phyloP scores from a whole-genome alignment of 2,329 filamentous ascomycete genomes.

The Waltergamsia citrina region DNA sequence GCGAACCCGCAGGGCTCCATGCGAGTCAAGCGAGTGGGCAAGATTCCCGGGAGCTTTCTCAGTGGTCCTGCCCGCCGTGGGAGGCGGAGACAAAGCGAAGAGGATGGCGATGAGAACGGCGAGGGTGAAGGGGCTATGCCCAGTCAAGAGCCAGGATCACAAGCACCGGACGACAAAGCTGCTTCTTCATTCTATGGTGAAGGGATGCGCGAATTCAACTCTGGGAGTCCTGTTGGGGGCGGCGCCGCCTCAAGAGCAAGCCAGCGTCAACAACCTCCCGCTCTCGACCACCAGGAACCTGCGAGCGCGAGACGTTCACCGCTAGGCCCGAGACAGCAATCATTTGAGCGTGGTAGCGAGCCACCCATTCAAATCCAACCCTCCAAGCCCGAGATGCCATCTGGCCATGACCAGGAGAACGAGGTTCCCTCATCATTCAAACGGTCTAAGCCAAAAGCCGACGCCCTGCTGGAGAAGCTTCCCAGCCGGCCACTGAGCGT shows the following conservation, averaged over 20 bases:
- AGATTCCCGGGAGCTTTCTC: conserved; percentile 66
- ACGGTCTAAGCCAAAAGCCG: conserved; percentile 42
- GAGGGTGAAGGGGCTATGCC: conserved; percentile 30
- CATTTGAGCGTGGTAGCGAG: conserved; percentile 7
- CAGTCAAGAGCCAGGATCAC: conserved; percentile 31
- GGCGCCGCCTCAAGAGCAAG: conserved; percentile 31
- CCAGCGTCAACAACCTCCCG: conserved; percentile 23
- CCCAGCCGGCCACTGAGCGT: conserved; percentile 39
- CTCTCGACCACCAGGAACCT: conserved; percentile 11
- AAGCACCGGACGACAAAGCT: conserved; percentile 25
- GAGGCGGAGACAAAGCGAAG: conserved; percentile 57
- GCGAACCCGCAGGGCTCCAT: conserved; percentile 57
- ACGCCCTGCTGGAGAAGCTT: conserved; percentile 45
- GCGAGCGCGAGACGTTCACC: not conserved
- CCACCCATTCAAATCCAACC: not conserved
- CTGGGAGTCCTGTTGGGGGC: conserved; percentile 48
- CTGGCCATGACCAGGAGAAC: conserved; percentile 75
- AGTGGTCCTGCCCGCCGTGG: conserved; percentile 73
- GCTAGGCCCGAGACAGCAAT: not conserved
- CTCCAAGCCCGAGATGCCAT: conserved; percentile 40
- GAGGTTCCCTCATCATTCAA: conserved; percentile 63
- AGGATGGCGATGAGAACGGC: conserved; percentile 42
- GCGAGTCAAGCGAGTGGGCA: conserved; percentile 67
- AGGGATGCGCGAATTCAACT: conserved; percentile 38
- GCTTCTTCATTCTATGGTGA: conserved; percentile 32